Evolutionary conservation across 139 green algal genomes (phyloP).

Genomic region (Coccomyxa sp.): DNA sequence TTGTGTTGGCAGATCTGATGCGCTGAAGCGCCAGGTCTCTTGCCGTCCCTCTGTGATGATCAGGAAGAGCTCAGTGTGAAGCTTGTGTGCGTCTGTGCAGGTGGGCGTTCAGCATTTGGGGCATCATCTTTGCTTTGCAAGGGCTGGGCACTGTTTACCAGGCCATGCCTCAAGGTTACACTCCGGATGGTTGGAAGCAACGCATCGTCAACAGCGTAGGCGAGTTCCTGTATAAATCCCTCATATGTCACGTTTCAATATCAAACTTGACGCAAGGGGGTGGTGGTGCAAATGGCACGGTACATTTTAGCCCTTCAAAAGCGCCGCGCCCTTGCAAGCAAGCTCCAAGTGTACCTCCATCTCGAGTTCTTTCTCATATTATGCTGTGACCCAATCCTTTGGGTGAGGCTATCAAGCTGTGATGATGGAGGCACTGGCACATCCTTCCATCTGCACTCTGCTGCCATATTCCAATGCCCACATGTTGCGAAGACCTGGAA

Average conservation of each 20-base stretch:
- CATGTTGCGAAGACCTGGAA: neutral
- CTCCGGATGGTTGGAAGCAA: slow-evolving; percentile 19
- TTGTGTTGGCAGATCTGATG: neutral
- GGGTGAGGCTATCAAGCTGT: too few relatives aligned
- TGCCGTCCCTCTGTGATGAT: too few relatives aligned
- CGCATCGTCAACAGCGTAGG: slow-evolving; percentile 25
- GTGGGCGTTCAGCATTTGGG: slow-evolving; percentile 63
- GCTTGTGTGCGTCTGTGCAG: slow-evolving; percentile 6
- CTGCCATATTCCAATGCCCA: too few relatives aligned
- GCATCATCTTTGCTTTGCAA: slow-evolving; percentile 57
- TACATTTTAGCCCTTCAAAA: too few relatives aligned
- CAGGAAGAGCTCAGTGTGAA: neutral
- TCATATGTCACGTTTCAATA: neutral
- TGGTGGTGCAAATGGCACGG: neutral
- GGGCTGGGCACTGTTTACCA: slow-evolving; percentile 41
- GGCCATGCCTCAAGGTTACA: slow-evolving; percentile 22
- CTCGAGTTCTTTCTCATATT: too few relatives aligned
- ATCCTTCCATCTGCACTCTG: too few relatives aligned
- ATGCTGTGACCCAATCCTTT: too few relatives aligned
- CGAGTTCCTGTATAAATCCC: neutral
- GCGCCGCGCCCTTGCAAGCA: neutral
- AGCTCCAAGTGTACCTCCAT: neutral
- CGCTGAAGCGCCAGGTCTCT: neutral
- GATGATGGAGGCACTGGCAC: too few relatives aligned
- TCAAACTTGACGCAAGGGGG: neutral